phyloP scores from a whole-genome alignment of 805 yeast species.

The Allodekkera sacchari region DNA sequence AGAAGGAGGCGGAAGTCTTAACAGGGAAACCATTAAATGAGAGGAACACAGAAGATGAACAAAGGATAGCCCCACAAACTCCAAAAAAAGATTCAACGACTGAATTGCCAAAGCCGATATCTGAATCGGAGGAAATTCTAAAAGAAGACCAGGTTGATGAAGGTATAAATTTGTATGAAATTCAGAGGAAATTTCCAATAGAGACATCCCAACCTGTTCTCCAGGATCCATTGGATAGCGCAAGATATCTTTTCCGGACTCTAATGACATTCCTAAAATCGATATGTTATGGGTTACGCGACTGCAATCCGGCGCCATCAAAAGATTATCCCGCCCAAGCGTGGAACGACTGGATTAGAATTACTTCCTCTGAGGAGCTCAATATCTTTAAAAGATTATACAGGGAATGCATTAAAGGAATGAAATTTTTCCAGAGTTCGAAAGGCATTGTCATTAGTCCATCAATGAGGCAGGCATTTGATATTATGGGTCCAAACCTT shows the following conservation, averaged over 20 bases:
- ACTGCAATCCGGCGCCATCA: constrained; percentile 79
- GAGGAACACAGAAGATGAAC: neutral
- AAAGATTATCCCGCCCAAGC: constrained; percentile 40
- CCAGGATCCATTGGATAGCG: constrained; percentile 74
- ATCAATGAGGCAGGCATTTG: constrained; percentile 36
- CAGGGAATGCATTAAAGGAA: constrained; percentile 76
- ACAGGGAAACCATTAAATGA: constrained; percentile 19
- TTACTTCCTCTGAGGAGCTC: constrained; percentile 78
- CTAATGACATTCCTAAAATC: constrained; percentile 86
- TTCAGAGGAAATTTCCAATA: constrained; percentile 43
- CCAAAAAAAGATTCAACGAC: neutral
- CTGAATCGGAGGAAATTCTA: neutral
- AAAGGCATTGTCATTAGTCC: constrained; percentile 34
- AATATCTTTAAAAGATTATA: constrained; percentile 67
- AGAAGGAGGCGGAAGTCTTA: constrained; percentile 30
- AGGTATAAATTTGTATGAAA: neutral
- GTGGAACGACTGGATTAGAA: constrained; percentile 84
- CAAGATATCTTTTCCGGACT: constrained; percentile 79
- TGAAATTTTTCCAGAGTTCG: constrained; percentile 60
- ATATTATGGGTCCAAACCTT: constrained; percentile 69
- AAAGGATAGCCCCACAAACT: neutral
- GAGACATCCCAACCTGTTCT: constrained; percentile 41
- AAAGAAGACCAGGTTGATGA: neutral
- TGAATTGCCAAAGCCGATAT: neutral
- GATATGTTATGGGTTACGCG: constrained; percentile 78